A percentile compares a stretch with the other conserved stretches of the same genome.
Evolutionary conservation across 805 yeast species (phyloP).

Genomic region (Saturnispora kantuleensis): DNA sequence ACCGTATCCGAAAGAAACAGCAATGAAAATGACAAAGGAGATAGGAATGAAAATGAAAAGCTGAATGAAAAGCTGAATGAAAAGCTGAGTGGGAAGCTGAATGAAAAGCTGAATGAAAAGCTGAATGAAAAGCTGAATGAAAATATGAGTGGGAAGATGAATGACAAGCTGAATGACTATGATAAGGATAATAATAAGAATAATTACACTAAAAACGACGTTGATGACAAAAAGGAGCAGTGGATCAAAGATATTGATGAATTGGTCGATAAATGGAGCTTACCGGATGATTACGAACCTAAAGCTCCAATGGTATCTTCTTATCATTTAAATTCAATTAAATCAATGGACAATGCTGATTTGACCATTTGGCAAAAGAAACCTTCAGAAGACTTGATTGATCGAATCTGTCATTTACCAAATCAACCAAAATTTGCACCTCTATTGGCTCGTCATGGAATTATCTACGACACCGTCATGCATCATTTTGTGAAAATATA

Average conservation of each 20-base stretch:
- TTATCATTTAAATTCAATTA: not conserved
- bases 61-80: too few species aligned
- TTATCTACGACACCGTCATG: not conserved
- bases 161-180: too few species aligned
- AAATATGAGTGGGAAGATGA: too few species aligned
- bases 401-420: slow-evolving; percentile 1
- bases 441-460: slow-evolving; percentile 1
- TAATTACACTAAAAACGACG: too few species aligned
- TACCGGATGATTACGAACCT: not conserved
- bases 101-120: too few species aligned
- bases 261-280: not conserved
- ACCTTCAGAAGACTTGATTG: slow-evolving; percentile 1
- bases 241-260: not conserved
- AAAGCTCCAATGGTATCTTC: not conserved
- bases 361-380: not conserved
- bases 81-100: too few species aligned
- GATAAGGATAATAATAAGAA: too few species aligned
- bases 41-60: too few species aligned
- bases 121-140: too few species aligned
- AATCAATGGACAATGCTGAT: slow-evolving; percentile 3
- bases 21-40: too few species aligned
- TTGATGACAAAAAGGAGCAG: not conserved
- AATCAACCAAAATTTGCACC: not conserved
- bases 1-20: too few species aligned
- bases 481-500: slow-evolving; percentile 3